phyloP scores from a whole-genome alignment of 257 asterid species.

The Nicotiana obtusifolia region DNA sequence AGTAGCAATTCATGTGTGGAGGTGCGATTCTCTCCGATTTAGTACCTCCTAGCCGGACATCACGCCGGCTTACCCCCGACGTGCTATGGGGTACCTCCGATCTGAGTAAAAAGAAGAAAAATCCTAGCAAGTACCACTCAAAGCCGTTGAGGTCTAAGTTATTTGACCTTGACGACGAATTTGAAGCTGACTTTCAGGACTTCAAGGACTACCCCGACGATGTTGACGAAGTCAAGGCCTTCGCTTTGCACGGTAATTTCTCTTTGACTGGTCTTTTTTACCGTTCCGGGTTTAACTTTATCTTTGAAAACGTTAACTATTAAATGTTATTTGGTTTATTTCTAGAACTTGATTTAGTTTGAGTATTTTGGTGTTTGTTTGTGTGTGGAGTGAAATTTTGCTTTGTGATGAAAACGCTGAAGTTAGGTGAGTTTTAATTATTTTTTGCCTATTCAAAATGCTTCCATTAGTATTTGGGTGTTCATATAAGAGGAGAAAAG shows the following conservation, averaged over 20 bases:
- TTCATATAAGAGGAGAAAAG: neutral
- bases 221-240: constrained; percentile 39
- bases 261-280: neutral
- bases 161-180: constrained; percentile 52
- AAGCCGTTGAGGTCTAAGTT: constrained; percentile 56
- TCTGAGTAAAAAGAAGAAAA: constrained; percentile 37
- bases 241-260: constrained; percentile 9
- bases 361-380: neutral
- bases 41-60: constrained; percentile 48
- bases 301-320: neutral
- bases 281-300: no score
- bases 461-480: neutral
- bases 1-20: constrained; percentile 55
- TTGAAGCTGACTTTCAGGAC: constrained; percentile 84
- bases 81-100: constrained; percentile 71
- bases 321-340: neutral
- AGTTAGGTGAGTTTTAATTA: neutral
- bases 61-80: constrained; percentile 69
- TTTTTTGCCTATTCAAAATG: neutral
- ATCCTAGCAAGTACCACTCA: constrained; percentile 27
- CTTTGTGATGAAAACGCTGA: neutral
- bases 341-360: neutral
- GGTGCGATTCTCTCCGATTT: constrained; percentile 78
- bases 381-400: neutral
- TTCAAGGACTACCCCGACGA: constrained; percentile 55